Conservation (phyloP, 176 grass and related monocot genomes). For the sorghum (Sorghum bicolor) region DNA sequence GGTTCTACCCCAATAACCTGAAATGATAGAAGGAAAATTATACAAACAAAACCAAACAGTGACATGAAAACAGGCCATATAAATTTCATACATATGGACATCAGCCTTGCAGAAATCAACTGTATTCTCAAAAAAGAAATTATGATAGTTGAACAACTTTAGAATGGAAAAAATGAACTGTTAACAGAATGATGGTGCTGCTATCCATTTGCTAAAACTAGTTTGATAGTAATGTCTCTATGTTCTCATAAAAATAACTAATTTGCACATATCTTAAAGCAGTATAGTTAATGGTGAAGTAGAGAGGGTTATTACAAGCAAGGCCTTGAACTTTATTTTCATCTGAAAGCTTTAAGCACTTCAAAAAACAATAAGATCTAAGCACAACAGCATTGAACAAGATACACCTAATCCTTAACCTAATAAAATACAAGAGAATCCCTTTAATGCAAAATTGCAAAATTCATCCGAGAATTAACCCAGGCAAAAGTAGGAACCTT, state of each 20-base stretch:
- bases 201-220: constrained; percentile 2
- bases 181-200: background rate
- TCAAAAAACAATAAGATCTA: background rate
- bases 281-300: background rate
- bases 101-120: background rate
- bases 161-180: background rate
- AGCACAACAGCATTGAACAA: background rate
- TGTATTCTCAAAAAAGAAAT: background rate
- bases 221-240: constrained; percentile 13
- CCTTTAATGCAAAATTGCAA: background rate
- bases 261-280: background rate
- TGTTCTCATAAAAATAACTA: background rate
- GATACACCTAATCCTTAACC: background rate
- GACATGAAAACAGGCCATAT: background rate
- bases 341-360: background rate
- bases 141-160: background rate
- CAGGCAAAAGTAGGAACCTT: constrained; percentile 54
- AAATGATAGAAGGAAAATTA: constrained; percentile 21
- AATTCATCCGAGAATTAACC: constrained; percentile 4
- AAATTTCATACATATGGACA: background rate
- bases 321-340: background rate
- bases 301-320: background rate
- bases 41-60: constrained; percentile 4
- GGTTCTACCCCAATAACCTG: constrained; percentile 95
- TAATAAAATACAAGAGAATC: background rate